Evolutionary conservation across 2,329 filamentous ascomycete genomes (phyloP).

Genomic region (Pseudodiploospora longispora): DNA sequence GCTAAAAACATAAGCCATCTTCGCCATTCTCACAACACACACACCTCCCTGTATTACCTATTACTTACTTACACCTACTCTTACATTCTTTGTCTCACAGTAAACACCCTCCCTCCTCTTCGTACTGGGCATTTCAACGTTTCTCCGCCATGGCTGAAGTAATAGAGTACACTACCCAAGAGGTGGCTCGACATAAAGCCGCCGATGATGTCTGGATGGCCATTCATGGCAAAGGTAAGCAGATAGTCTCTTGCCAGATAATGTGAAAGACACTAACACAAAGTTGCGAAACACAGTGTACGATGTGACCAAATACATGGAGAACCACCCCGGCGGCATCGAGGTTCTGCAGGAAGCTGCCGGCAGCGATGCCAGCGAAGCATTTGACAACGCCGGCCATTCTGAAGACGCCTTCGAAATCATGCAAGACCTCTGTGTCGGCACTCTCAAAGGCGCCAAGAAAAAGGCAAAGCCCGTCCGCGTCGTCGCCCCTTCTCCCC

Average conservation of each 20-base stretch:
- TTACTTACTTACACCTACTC: too few relatives aligned
- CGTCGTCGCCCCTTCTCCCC: neutral
- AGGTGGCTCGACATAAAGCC: conserved; percentile 42
- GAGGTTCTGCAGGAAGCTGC: conserved; percentile 71
- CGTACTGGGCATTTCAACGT: too few relatives aligned
- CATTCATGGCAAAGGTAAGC: conserved; percentile 47
- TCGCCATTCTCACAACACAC: too few relatives aligned
- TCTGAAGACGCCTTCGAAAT: conserved; percentile 51
- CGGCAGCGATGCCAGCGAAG: conserved; percentile 70
- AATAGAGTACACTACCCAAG: conserved; percentile 22
- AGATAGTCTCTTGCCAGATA: conserved; percentile 8
- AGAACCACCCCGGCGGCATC: conserved; percentile 63
- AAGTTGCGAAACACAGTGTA: conserved; percentile 36
- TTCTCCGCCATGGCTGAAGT: neutral
- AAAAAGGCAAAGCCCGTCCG: conserved; percentile 10
- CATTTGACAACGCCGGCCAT: conserved; percentile 79
- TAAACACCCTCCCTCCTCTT: too few relatives aligned
- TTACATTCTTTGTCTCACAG: too few relatives aligned
- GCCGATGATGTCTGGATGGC: conserved; percentile 44
- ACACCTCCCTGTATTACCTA: too few relatives aligned
- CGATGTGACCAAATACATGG: conserved; percentile 47
- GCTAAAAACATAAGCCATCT: too few relatives aligned
- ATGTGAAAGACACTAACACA: neutral
- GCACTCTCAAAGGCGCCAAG: conserved; percentile 26
- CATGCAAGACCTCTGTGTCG: conserved; percentile 29